Evolutionary conservation across 148 eudicot genomes (phyloP), one percentile per base, ranked within the genome.

Genomic region (Silene uniflora): DNA sequence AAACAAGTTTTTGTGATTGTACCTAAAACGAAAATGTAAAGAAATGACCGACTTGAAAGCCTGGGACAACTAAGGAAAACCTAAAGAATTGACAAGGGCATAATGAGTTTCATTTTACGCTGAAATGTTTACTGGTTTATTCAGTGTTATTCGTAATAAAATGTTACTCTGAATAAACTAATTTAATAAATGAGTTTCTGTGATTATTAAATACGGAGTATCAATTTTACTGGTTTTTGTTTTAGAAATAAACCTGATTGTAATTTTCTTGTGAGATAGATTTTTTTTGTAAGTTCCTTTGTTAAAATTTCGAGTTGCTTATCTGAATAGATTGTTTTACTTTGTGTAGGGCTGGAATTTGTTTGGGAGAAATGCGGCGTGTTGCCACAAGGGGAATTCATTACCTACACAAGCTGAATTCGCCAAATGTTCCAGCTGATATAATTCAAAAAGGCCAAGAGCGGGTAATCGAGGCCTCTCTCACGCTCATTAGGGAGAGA

Each of bases 401-500:
- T 84, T 81, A 84, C 81, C 54, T 91, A 76, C 89, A 79, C 29
- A 86, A 79, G 68, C 74, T 90, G 77, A 89, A 82, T 81, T 90
- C 89, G 54, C 90, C 87, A 76, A 89, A 87, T 72, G 82, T 91
- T 78, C 91, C 98, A 3, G 77, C 81, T 77, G 93, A 90, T 49
- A 62, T 94, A 84, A 78, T 94, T 46, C 85, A 86, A 60, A 89
- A 88, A 52, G 98, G 98, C 32, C 98, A 94, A 76, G 86, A 85
- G 23, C 89, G 96, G 66, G 97, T 94, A 10, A 90, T 94, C 67
- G 98, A 91, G 80, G 98, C 97, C 71, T 94, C 98, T 63, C 93
- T 91, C 73, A 94, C 98, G 19, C 97, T 94, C 74, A 94, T 94
- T 62, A 96, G 97, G 4, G 98, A 94, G 83, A 87, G 93, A 78